Evolutionary conservation across 1,139 yeast species (phyloP).

Genomic region (Debaryomyces udenii): DNA sequence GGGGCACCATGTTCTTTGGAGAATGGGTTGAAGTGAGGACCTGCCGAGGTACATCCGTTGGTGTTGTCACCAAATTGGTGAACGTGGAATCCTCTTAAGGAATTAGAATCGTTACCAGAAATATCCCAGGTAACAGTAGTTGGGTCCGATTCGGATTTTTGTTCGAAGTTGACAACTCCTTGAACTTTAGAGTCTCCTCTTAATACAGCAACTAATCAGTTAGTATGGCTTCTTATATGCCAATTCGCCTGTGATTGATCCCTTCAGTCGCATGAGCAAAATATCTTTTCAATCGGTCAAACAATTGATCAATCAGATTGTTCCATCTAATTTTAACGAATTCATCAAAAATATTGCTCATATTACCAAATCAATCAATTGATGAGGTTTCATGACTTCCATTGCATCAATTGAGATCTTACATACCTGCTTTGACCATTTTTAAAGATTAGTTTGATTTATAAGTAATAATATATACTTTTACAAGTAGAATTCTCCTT

Average conservation of each 20-base stretch:
- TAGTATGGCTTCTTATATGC: constrained; percentile 3
- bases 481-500: too few relatives aligned
- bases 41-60: constrained; percentile 98
- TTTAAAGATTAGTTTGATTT: constrained; percentile 15
- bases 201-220: constrained; percentile 79
- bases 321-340: constrained; percentile 1
- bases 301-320: constrained; percentile 2
- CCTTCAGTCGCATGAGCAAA: constrained; percentile 3
- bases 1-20: constrained; percentile 93
- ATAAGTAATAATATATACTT: too few relatives aligned
- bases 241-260: not conserved
- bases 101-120: constrained; percentile 82
- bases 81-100: constrained; percentile 95
- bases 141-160: constrained; percentile 73
- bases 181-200: constrained; percentile 92
- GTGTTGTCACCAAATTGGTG: constrained; percentile 99
- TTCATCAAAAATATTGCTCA: constrained; percentile 8
- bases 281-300: constrained; percentile 4
- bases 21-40: constrained; percentile 98
- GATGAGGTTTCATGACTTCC: not conserved
- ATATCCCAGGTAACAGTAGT: constrained; percentile 88
- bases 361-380: constrained; percentile 7
- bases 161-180: constrained; percentile 88
- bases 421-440: constrained; percentile 43
- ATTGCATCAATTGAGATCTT: constrained; percentile 8